These are phyloP conservation scores for Talaromyces adpressus DNA, from an alignment of 495 filamentous ascomycete species.

Conservation along the genomic window DNA sequence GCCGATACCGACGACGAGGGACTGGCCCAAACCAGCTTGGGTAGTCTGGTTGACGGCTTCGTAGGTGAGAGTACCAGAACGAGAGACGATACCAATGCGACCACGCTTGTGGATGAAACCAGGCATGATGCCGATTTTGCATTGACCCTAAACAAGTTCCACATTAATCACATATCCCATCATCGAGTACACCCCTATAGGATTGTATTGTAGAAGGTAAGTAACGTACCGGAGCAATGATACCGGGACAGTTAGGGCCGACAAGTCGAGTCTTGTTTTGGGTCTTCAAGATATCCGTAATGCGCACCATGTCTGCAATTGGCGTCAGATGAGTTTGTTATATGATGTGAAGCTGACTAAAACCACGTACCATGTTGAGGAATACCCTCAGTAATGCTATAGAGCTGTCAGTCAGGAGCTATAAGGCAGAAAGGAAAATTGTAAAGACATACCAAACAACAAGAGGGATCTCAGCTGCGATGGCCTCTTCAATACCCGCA, in stretches of 20 bases:
- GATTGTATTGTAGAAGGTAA: neutral
- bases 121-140: conserved; percentile 99
- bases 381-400: conserved; percentile 92
- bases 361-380: conserved; percentile 76
- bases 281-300: conserved; percentile 95
- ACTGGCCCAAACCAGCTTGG: conserved; percentile 91
- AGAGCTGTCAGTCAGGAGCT: neutral
- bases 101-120: conserved; percentile 99
- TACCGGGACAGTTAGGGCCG: conserved; percentile 96
- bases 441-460: conserved; percentile 66
- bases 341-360: neutral
- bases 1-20: conserved; percentile 95
- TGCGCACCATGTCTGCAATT: conserved; percentile 88
- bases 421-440: conserved; percentile 8
- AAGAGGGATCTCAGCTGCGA: conserved; percentile 84
- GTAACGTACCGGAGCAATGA: conserved; percentile 72
- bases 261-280: conserved; percentile 95
- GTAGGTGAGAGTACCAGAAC: conserved; percentile 97
- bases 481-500: conserved; percentile 92
- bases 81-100: conserved; percentile 95
- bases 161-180: neutral
- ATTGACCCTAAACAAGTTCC: conserved; percentile 64
- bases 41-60: conserved; percentile 99
- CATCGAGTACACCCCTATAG: neutral
- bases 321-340: neutral